Evolutionary conservation across 2,329 filamentous ascomycete species (phyloP).

Genomic region (Sporothrix variecibatus): DNA sequence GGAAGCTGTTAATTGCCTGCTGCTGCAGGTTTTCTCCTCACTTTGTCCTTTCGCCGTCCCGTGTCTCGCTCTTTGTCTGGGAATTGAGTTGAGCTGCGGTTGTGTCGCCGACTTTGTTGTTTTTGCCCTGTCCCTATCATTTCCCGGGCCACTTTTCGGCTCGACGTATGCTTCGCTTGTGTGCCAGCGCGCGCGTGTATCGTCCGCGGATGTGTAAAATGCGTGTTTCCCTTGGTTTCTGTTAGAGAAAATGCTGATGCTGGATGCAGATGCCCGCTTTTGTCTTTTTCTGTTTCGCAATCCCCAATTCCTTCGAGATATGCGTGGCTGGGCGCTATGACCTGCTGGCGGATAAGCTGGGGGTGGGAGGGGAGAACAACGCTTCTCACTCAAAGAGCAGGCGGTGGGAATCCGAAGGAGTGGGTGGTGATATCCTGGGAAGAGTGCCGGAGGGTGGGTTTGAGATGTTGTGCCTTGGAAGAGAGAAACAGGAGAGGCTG

Average conservation of each 20-base stretch:
- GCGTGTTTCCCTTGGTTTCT: not conserved
- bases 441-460: not conserved
- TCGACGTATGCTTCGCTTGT: not conserved
- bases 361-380: not conserved
- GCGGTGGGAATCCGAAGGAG: conserved; percentile 2
- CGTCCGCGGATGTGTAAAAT: not conserved
- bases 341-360: conserved; percentile 4
- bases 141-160: not conserved
- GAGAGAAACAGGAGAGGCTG: not conserved
- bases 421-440: conserved; percentile 3
- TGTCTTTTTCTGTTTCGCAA: not conserved
- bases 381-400: not conserved
- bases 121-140: not conserved
- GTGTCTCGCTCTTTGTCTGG: conserved; percentile 4
- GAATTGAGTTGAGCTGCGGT: not conserved
- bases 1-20: conserved; percentile 31
- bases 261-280: conserved; percentile 2
- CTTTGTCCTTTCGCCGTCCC: conserved; percentile 8
- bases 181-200: not conserved
- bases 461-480: not conserved
- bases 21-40: conserved; percentile 15
- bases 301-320: not conserved
- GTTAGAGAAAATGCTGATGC: not conserved
- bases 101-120: conserved; percentile 4
- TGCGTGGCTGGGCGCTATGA: conserved; percentile 12